Evolutionary conservation across 129 eudicot genomes (phyloP).

Genomic region (Solidago caesia): DNA sequence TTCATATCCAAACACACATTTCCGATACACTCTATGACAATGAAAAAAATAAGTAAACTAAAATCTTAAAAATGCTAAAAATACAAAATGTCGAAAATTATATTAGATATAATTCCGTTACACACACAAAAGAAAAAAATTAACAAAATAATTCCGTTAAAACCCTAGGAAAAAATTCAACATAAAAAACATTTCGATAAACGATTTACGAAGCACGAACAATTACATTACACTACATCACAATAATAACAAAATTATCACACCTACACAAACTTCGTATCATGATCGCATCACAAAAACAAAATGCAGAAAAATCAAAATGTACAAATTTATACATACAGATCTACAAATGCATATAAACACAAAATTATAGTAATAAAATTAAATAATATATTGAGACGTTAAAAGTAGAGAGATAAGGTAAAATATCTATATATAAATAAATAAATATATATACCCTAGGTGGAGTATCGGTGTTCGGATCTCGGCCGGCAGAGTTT

Average conservation of each 20-base stretch:
- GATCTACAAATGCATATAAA: conserved; percentile 24
- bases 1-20: conserved; percentile 14
- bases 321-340: background rate
- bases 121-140: background rate
- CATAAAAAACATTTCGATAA: too few species aligned
- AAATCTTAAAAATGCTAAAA: background rate
- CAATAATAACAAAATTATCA: conserved; percentile 6
- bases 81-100: too few species aligned
- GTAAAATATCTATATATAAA: too few species aligned
- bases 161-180: conserved; percentile 3
- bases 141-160: background rate
- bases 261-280: conserved; percentile 12
- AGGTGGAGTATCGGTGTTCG: conserved; percentile 58
- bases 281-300: conserved; percentile 18
- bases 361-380: background rate
- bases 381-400: background rate
- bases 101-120: too few species aligned
- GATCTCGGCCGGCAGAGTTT: conserved; percentile 41
- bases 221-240: background rate
- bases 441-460: conserved; percentile 37
- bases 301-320: background rate
- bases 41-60: background rate
- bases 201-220: background rate
- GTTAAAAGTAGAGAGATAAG: background rate
- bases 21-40: background rate